Base-by-base conservation (phyloP, 2,329 filamentous ascomycete species). In the Fusarium anguioides region DNA sequence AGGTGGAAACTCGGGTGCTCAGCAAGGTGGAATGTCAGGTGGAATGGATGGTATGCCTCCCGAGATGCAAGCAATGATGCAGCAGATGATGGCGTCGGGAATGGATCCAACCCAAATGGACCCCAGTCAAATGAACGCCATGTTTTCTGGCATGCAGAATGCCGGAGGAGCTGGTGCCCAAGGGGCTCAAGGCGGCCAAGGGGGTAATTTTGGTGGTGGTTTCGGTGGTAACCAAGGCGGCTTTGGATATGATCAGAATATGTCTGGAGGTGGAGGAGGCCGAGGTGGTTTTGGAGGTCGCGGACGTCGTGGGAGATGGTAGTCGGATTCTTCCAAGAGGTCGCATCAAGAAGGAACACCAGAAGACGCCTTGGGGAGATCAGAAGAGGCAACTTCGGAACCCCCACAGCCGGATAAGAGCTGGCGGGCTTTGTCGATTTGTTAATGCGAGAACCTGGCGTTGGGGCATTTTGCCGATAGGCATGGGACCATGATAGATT, bases 81-180 rank as follows among this genome's bases (percentile, higher is more conserved):
- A 90, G 76, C 87, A 90, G 76, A 89, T 90, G 87, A 89, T 90
- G 84, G 82, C 84, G 1, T 81, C 82, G 1, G 88, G 87, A 21
- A 87, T 90, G 80, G 88, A 90, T 66, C 87, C 87, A 37, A 87
- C 82, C 62, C 87, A 90, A 77, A 89, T 90, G 86, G 88, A 90
- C 63, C 84, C 86, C 35, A 80, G 79, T 29, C 77, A 85, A 59
- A 85, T 88, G 80, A 81, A 81, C 15, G 81, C 83, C 73, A 89
- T 90, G 86, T 89, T 88, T 70, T 80, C 82, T 0, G 82, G 83
- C 29, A 87, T 87, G 83, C 85, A 87, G 70, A 81, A 80, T 48
- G 75, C 75, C 11, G 82, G 79, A 17, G 81, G 76, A 8, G 78
- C 72, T n/a, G 77, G 78, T 5, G 78, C 75, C 6, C 72, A 68